Conservation (phyloP, 371 early-diverging fungal genomes). For the Rhizomucor miehei region DNA sequence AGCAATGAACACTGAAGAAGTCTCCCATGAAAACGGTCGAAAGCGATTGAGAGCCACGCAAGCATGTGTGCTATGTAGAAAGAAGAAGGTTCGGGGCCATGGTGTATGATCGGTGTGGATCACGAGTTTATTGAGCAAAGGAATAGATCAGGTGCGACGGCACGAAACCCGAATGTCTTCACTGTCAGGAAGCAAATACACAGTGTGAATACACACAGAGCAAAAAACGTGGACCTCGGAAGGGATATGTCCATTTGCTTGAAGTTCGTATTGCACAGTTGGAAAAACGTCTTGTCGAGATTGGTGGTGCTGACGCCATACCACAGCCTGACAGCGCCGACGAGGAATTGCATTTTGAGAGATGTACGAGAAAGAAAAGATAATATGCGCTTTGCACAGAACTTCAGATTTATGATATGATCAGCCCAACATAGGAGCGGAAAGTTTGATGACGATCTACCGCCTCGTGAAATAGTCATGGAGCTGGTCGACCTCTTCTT, state of each 20-base stretch:
- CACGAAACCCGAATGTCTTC: conserved; percentile 74
- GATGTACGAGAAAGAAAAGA: no score
- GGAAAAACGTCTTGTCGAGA: conserved; percentile 43
- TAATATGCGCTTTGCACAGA: no score
- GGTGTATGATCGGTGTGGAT: neutral
- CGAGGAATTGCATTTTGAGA: conserved; percentile 22
- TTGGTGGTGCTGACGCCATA: conserved; percentile 6
- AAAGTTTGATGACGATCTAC: no score
- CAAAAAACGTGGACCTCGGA: conserved; percentile 79
- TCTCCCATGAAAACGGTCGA: conserved; percentile 2
- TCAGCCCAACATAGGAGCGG: no score
- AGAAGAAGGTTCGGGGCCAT: conserved; percentile 60
- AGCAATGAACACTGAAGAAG: neutral
- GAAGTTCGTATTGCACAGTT: conserved; percentile 68
- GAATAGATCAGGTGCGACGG: conserved; percentile 77
- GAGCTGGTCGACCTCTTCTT: conserved; percentile 59
- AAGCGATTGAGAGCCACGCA: conserved; percentile 75
- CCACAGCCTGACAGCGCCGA: neutral
- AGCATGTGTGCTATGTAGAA: conserved; percentile 79
- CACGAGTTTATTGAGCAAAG: neutral
- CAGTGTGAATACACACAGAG: conserved; percentile 75
- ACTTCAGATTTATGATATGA: no score
- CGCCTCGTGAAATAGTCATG: conserved; percentile 47
- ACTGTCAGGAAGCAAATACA: conserved; percentile 65
- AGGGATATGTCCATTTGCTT: conserved; percentile 73